phyloP scores from a whole-genome alignment of 1,284 basidiomycete species.

The Apiotrichum veenhuisii region DNA sequence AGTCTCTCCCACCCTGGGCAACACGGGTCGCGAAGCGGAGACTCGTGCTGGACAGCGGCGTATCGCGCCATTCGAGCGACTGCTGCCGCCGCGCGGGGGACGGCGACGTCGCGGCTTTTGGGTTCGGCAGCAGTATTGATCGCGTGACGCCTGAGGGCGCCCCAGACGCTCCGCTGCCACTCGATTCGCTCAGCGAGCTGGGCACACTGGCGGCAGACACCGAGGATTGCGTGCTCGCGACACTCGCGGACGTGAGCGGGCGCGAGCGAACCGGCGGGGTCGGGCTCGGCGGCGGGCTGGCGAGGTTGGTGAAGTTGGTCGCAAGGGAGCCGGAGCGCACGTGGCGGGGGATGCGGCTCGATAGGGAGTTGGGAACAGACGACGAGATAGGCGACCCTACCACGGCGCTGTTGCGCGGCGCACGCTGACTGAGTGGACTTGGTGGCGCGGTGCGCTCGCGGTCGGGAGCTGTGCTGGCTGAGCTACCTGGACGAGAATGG shows the following conservation, averaged over 20 bases:
- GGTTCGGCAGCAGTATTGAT: too few species aligned
- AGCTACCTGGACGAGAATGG: neutral
- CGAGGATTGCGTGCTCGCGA: neutral
- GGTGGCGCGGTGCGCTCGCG: neutral
- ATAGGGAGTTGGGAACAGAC: neutral
- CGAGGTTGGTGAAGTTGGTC: too few species aligned
- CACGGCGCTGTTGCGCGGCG: too few species aligned
- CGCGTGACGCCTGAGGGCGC: too few species aligned
- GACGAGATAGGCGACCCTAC: too few species aligned
- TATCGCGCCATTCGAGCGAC: neutral
- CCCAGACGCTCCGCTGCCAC: neutral
- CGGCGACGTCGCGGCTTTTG: too few species aligned
- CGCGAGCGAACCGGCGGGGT: neutral
- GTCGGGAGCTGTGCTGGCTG: neutral
- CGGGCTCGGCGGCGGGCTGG: neutral
- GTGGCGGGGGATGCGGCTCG: constrained; percentile 1
- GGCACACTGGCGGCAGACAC: neutral
- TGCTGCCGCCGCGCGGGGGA: too few species aligned
- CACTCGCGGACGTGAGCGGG: neutral
- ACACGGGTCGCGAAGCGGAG: too few species aligned
- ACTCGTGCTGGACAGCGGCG: neutral
- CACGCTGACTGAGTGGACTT: too few species aligned
- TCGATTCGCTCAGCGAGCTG: neutral
- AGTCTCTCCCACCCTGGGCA: too few species aligned
- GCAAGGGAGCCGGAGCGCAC: neutral